A percentile compares a stretch with the other conserved stretches of the same genome.
Conservation (phyloP, 129 eudicot species). For the Chrysanthemum lavandulifolium region DNA sequence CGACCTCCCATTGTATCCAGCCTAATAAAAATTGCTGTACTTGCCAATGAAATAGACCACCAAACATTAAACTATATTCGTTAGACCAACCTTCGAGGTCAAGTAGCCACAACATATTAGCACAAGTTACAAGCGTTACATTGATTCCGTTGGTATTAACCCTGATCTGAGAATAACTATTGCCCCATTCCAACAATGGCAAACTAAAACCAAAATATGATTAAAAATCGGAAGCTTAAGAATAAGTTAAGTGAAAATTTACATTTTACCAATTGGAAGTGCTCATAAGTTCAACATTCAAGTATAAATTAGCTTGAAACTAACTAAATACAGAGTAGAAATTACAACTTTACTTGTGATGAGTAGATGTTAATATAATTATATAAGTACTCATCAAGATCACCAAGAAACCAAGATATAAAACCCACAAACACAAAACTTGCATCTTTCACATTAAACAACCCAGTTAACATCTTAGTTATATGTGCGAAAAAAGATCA, state of each 20-base stretch:
- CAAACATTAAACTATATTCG: neutral
- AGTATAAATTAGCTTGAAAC: no score
- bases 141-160: constrained; percentile 12
- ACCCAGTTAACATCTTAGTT: neutral
- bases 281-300: no score
- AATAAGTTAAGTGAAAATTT: no score
- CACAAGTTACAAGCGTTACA: constrained; percentile 1
- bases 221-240: no score
- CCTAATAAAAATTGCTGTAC: neutral
- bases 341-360: neutral
- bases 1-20: no score
- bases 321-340: no score
- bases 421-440: neutral
- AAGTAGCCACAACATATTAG: neutral
- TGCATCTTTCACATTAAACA: neutral
- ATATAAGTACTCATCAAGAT: no score
- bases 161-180: constrained; percentile 42
- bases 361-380: no score
- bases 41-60: neutral
- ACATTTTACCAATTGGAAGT: no score
- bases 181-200: constrained; percentile 37
- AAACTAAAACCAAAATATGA: constrained; percentile 50
- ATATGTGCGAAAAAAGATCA: neutral
- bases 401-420: neutral
- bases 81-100: neutral